A percentile compares a stretch with the other conserved stretches of the same genome.
Evolutionary conservation across 2,329 filamentous ascomycete genomes (phyloP).

Genomic region (Magnaporthiopsis poae): DNA sequence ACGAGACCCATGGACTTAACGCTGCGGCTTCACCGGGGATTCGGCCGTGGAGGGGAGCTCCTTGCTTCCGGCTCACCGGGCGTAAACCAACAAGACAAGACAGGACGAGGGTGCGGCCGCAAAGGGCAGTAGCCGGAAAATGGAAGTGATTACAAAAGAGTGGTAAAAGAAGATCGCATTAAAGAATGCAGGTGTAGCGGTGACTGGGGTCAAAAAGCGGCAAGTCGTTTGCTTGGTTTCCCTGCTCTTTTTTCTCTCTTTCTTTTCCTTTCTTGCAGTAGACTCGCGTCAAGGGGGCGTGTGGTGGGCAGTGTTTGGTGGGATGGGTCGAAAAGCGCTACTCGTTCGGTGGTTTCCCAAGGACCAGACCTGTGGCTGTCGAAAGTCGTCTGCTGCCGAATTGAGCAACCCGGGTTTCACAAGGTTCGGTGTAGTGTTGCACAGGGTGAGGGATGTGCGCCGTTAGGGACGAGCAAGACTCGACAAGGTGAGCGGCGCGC

Average conservation of each 20-base stretch:
- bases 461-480: background rate
- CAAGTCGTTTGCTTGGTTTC: background rate
- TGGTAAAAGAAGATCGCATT: background rate
- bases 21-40: too few species aligned
- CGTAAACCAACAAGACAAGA: background rate
- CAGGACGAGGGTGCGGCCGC: background rate
- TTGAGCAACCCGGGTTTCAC: constrained; percentile 5
- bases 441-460: background rate
- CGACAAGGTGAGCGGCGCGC: background rate
- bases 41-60: background rate
- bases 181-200: background rate
- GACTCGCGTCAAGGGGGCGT: background rate
- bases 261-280: background rate
- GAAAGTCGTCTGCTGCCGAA: background rate
- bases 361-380: constrained; percentile 1
- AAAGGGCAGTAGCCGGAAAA: background rate
- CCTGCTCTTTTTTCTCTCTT: background rate
- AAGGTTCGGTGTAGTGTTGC: constrained; percentile 1
- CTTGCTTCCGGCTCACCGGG: background rate
- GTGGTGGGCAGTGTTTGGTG: background rate
- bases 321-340: background rate
- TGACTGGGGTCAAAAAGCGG: background rate
- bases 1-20: background rate
- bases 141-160: background rate
- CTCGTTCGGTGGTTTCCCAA: background rate